Evolutionary conservation across 2,329 filamentous ascomycete genomes (phyloP).

Genomic region (Bisporella sp.): DNA sequence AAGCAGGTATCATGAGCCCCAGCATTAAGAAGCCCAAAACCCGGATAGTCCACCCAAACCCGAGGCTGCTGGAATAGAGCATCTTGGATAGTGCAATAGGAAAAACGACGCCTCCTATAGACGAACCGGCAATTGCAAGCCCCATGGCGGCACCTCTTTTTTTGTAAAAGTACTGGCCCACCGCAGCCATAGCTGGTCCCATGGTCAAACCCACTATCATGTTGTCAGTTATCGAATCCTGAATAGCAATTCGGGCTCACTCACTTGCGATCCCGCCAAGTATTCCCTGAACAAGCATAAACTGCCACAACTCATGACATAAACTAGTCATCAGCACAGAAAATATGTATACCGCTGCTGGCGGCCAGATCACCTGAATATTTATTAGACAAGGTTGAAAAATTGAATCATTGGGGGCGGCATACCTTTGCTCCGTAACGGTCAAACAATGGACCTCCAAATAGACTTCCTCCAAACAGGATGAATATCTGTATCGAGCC

Average conservation of each 20-base stretch:
- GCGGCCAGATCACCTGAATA: constrained; percentile 31
- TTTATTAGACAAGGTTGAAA: constrained; percentile 3
- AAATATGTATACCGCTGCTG: constrained; percentile 12
- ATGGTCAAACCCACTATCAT: constrained; percentile 31
- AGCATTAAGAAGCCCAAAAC: constrained; percentile 16
- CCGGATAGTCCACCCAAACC: constrained; percentile 26
- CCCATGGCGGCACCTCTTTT: constrained; percentile 41
- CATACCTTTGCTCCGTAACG: constrained; percentile 46
- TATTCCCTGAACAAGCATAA: constrained; percentile 28
- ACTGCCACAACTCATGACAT: constrained; percentile 28
- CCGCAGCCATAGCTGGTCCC: constrained; percentile 25
- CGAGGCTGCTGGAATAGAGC: constrained; percentile 28
- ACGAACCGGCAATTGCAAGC: constrained; percentile 39
- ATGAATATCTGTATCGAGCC: constrained; percentile 47
- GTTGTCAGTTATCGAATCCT: no score
- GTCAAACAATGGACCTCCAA: constrained; percentile 54
- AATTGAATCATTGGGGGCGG: constrained; percentile 1
- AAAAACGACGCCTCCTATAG: constrained; percentile 47
- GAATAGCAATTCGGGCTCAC: no score
- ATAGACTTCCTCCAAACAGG: constrained; percentile 42
- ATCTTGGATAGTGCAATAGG: constrained; percentile 52
- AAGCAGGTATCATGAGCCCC: constrained; percentile 38
- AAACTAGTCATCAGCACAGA: constrained; percentile 30
- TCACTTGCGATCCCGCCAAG: constrained; percentile 20
- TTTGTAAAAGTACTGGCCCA: constrained; percentile 44